Base-by-base conservation (phyloP, 495 filamentous ascomycete species). In the Penicillium cinerascens region DNA sequence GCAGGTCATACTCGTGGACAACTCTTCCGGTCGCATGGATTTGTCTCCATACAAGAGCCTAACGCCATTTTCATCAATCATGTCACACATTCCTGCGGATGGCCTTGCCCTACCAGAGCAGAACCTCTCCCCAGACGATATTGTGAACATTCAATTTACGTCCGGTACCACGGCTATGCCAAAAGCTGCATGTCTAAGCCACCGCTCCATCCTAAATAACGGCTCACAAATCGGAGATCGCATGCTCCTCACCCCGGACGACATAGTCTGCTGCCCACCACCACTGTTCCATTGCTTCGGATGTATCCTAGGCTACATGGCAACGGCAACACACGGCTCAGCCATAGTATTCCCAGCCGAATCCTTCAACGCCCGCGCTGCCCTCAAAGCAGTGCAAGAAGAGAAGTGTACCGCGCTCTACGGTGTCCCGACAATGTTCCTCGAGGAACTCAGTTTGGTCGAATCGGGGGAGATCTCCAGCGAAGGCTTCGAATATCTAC, bases 71-170 rank as follows among this genome's bases (percentile, higher is more conserved):
- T 46, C 63, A 41, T 73, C 68, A 0, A 49, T 78, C 36, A 47
- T 59, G 33, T 69, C 81, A 3, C 54, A 78, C 20, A 65, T 87
- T 13, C 49, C 81, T 11, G 70, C 76, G 35, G 78, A 85, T 49
- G 73, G 75, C 1, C 44, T 22, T 6, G 35, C 64, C 16, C 65
- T 77, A 22, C 65, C 67, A 20, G 67, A 67, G 37, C 77, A 65
- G 38, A 65, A 73, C 1, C 76, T 97, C 16, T 70, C 75, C 11
- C 74, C 82, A 0, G 61, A 83, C 51, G 93, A 98, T 15, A 82
- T 88, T 3, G 84, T 95, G 40, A 97, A 97, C 65, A 96, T 98
- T 56, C 93, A 98, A 64, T 98, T 97, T 70, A 98, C 93, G 7
- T 92, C 88, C 6, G 93, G 92, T 23, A 98, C 92, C 6, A 98